Conservation (phyloP, 495 filamentous ascomycete species). For the Xanthoparmelia taractica region DNA sequence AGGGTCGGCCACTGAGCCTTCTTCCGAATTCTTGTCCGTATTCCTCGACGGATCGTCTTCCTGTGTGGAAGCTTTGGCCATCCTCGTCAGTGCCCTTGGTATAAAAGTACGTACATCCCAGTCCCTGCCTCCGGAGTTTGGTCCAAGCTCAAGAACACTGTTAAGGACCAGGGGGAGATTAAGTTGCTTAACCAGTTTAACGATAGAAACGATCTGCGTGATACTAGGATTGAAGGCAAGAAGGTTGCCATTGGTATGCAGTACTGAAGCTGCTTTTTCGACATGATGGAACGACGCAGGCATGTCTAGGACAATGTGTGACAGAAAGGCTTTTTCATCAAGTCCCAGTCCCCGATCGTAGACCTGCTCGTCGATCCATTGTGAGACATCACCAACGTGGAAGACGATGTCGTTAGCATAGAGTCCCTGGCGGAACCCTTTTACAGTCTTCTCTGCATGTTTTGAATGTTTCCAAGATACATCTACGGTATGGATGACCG, state of each 20-base stretch:
- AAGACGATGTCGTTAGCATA: constrained; percentile 63
- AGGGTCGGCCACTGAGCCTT: background rate
- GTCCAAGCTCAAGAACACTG: constrained; percentile 56
- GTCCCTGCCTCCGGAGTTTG: constrained; percentile 45
- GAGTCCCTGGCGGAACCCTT: constrained; percentile 59
- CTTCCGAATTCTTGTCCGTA: background rate
- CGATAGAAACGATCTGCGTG: constrained; percentile 60
- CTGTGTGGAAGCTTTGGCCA: background rate
- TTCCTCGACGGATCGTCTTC: background rate
- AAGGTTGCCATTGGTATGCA: constrained; percentile 54
- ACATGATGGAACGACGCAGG: constrained; percentile 53
- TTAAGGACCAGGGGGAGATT: constrained; percentile 52
- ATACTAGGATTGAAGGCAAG: constrained; percentile 68
- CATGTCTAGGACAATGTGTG: constrained; percentile 62
- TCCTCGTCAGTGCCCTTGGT: constrained; percentile 29
- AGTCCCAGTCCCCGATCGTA: constrained; percentile 17
- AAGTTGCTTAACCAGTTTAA: constrained; percentile 45
- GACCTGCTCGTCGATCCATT: constrained; percentile 52
- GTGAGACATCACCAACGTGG: constrained; percentile 54
- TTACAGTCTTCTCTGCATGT: constrained; percentile 53
- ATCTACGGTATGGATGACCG: constrained; percentile 67
- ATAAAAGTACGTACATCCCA: constrained; percentile 51
- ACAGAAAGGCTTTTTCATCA: constrained; percentile 51
- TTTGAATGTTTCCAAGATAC: constrained; percentile 48
- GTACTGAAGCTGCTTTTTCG: constrained; percentile 45